Percentiles rank a stretch among this genome's conserved stretches.
These are phyloP conservation scores for Eleusine indica DNA, from an alignment of 176 grass and related monocot species.

Conservation along the genomic window DNA sequence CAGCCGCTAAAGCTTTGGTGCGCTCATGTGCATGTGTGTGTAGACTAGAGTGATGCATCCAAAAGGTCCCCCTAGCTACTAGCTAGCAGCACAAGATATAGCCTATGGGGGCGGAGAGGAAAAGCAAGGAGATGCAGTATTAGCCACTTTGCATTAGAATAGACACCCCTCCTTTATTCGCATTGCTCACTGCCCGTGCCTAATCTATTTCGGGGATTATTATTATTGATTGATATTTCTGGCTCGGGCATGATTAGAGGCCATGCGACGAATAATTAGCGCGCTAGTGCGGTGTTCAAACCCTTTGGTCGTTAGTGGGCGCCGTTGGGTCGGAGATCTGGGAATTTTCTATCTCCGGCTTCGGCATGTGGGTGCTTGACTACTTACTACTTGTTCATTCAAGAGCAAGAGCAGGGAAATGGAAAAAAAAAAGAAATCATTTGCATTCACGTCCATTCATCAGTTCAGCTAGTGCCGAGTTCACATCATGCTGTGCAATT, in stretches of 20 bases:
- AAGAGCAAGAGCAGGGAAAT: background rate
- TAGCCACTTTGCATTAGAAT: constrained; percentile 53
- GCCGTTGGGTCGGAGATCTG: constrained; percentile 29
- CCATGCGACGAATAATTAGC: constrained; percentile 55
- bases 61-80: constrained; percentile 29
- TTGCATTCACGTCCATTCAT: background rate
- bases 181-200: constrained; percentile 30
- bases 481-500: constrained; percentile 53
- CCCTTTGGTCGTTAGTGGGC: constrained; percentile 33
- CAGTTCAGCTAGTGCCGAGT: constrained; percentile 38
- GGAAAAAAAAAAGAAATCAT: background rate
- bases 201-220: constrained; percentile 37
- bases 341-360: constrained; percentile 36
- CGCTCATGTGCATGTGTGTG: constrained; percentile 38
- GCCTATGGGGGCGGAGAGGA: constrained; percentile 28
- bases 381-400: background rate
- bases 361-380: constrained; percentile 13
- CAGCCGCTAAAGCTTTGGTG: constrained; percentile 30
- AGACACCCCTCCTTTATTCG: constrained; percentile 50
- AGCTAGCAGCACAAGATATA: constrained; percentile 16
- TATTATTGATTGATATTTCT: constrained; percentile 18
- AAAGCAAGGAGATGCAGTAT: constrained; percentile 14
- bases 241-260: constrained; percentile 41
- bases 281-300: constrained; percentile 43
- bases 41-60: constrained; percentile 26